phyloP scores from a whole-genome alignment of 257 asterid genomes.

The Plantago elongata region DNA sequence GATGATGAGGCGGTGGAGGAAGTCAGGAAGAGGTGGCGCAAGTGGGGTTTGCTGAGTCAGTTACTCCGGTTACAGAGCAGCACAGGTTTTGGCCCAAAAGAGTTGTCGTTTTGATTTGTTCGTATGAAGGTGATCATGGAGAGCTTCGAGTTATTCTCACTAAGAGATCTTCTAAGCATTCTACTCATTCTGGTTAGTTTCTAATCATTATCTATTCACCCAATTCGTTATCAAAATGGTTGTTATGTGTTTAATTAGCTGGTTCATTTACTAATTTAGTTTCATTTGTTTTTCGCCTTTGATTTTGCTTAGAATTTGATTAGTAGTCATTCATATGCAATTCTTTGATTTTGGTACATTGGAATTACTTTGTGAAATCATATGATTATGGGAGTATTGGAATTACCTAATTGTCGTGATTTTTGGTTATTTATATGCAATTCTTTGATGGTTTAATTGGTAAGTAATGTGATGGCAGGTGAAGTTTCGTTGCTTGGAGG shows the following conservation, averaged over 20 bases:
- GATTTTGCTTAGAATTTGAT: too few relatives aligned
- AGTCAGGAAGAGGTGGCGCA: constrained; percentile 73
- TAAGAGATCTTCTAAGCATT: constrained; percentile 74
- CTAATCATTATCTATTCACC: too few relatives aligned
- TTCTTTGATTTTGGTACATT: not conserved
- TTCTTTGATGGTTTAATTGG: too few relatives aligned
- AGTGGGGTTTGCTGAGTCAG: constrained; percentile 83
- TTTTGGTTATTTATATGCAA: too few relatives aligned
- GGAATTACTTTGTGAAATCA: too few relatives aligned
- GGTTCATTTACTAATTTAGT: not conserved
- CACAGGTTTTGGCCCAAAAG: constrained; percentile 65
- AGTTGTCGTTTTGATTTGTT: constrained; percentile 89
- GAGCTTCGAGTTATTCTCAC: constrained; percentile 83
- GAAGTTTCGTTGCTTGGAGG: constrained; percentile 97
- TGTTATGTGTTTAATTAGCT: too few relatives aligned
- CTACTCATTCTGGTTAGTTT: constrained; percentile 86
- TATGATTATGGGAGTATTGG: too few relatives aligned
- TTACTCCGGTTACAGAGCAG: constrained; percentile 41
- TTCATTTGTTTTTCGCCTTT: too few relatives aligned
- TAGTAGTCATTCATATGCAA: too few relatives aligned
- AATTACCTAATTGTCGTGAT: too few relatives aligned
- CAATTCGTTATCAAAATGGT: not conserved
- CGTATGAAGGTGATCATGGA: constrained; percentile 78
- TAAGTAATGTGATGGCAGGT: constrained; percentile 31
- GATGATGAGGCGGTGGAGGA: too few relatives aligned